Conservation (phyloP, 306 rosid species). For the Gillenia trifoliata region DNA sequence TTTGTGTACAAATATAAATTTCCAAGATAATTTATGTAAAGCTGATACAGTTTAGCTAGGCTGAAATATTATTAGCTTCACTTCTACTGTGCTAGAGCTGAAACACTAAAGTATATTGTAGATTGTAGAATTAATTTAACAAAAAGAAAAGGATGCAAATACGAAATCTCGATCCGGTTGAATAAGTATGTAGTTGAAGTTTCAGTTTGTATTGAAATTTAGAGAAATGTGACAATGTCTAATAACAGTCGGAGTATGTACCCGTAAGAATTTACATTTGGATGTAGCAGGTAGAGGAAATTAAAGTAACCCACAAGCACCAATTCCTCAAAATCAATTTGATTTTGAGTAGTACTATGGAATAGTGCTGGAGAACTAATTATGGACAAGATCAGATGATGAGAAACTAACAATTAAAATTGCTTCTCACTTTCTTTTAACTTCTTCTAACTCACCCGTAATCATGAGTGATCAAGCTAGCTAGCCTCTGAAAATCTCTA, state of each 20-base stretch:
- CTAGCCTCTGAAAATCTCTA: neutral
- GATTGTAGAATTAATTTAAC: no score
- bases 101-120: no score
- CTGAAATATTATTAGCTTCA: no score
- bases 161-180: no score
- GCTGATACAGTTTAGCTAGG: no score
- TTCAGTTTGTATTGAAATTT: no score
- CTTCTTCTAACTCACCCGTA: neutral
- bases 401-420: neutral
- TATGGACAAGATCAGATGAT: neutral
- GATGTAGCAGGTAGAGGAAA: no score
- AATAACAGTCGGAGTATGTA: neutral
- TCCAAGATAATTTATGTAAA: no score
- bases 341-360: neutral
- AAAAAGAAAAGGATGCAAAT: no score
- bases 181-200: no score
- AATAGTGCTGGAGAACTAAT: neutral
- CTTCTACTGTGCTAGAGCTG: no score
- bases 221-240: neutral
- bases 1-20: no score
- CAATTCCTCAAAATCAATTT: neutral
- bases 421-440: neutral
- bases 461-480: neutral
- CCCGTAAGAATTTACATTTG: neutral
- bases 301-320: neutral